Evolutionary conservation across 169 alveolate species (phyloP).

Genomic region (Cryptosporidium xiaoi): DNA sequence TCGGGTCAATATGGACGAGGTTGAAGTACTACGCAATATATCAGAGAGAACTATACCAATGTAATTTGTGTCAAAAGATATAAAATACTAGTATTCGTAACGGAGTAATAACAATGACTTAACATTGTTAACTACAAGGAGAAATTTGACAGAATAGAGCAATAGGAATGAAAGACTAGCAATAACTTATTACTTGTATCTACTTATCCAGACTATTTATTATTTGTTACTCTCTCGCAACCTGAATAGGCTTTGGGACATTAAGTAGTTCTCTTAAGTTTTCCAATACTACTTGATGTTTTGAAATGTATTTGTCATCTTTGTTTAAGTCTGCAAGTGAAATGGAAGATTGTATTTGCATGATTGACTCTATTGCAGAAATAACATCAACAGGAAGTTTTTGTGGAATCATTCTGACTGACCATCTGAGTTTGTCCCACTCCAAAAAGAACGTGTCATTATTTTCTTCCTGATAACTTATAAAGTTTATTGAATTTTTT

Average conservation of each 20-base stretch:
- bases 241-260: conserved; percentile 19
- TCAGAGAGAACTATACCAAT: too few species aligned
- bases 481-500: too few species aligned
- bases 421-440: conserved; percentile 70
- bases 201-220: background rate
- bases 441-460: conserved; percentile 11
- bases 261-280: conserved; percentile 46
- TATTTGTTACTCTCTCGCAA: background rate
- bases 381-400: conserved; percentile 69
- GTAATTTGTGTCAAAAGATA: too few species aligned
- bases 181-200: background rate
- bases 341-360: conserved; percentile 34
- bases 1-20: too few species aligned
- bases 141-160: too few species aligned
- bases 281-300: conserved; percentile 23
- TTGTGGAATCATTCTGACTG: conserved; percentile 59
- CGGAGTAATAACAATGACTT: too few species aligned
- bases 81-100: too few species aligned
- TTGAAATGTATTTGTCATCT: background rate
- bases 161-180: too few species aligned
- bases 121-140: too few species aligned
- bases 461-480: conserved; percentile 16
- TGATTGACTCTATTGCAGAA: conserved; percentile 44
- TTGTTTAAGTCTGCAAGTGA: background rate
- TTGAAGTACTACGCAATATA: too few species aligned